Evolutionary conservation across 2,329 filamentous ascomycete genomes (phyloP), one percentile per base, ranked within the genome.

Genomic region (Trichoderma cornu-damae): DNA sequence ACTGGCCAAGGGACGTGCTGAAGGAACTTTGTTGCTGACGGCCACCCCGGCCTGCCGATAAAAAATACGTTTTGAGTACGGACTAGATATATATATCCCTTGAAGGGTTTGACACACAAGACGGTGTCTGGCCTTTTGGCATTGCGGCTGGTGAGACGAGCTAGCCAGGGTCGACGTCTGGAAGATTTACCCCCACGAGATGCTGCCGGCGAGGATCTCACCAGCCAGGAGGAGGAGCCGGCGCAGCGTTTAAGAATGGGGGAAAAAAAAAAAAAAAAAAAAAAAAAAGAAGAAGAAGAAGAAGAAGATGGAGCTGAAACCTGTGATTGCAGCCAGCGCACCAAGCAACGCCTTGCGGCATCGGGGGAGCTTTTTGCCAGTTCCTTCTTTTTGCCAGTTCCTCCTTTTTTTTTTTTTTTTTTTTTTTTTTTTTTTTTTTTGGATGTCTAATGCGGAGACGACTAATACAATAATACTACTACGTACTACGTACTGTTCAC

Each of bases 61-160:
- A 59, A 78, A n/a, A 79, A 61, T 76, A 74, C 28, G 82, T 85
- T n/a, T n/a, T 18, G 82, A 84, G 68, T 83, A n/a, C n/a, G n/a
- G n/a, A n/a, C n/a, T n/a, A n/a, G n/a, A n/a, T n/a, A n/a, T n/a
- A n/a, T n/a, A n/a, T n/a, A 85, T 60, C 82, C 82, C 69, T 81
- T 83, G 60, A 78, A 70, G n/a, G n/a, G 6, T 68, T 68, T 2
- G 70, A 57, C 9, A 75, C 75, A 56, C n/a, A n/a, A n/a, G 71
- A 75, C 0, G 75, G 62, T 0, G 70, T 72, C 64, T 77, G 75
- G 4, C 72, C 70, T 18, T 3, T 60, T 66, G 54, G 50, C 62
- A 61, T 69, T 78, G 24, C 77, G 70, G 7, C 61, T 66, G 3
- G 73, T 74, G 16, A 80, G 69, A 4, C 75, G 69, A 34, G 65